Evolutionary conservation across 2,329 filamentous ascomycete genomes (phyloP), one percentile per base, ranked within the genome.

Genomic region (Lecanoromycetidae sp.): DNA sequence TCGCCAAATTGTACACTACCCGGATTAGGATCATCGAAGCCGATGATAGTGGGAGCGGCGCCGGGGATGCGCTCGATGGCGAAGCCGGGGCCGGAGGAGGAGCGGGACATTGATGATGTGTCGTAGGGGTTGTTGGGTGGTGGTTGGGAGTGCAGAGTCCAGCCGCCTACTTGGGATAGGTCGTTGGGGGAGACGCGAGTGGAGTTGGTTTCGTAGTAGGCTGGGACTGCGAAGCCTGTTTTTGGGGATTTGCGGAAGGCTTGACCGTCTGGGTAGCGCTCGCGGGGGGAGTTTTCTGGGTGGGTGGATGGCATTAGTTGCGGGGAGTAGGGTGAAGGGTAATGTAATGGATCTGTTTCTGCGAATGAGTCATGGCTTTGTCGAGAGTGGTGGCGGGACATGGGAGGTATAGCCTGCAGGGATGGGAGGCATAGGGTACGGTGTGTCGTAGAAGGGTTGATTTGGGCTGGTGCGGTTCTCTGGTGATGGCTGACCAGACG

Each of bases 301-400:
- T n/a, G n/a, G 22, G 34, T 19, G 30, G 23, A 32, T 9, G 50
- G 38, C 5, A 23, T 25, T 3, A 53, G 30, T 7, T 57, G 53
- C 13, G 55, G 48, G 17, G 52, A 55, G 23, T 46, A 35, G 6
- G 55, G 57, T 6, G 60, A 57, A 2, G 53, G 61, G 55, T 58
- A 58, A 12, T 55, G 56, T 8, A 57, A 51, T 8, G 64, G 63
- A 12, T 66, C 64, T 5, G 64, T 65, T 12, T 58, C 56, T 5
- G 53, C 48, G 59, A 61, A 60, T 4, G 63, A 66, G 15, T 60
- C 57, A 17, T 59, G 56, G 5, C 64, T 66, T 35, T 61, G 57
- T 2, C 51, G 53, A 0, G 63, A 66, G 7, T 58, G 55, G 13
- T 57, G 55, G 27, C 63, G 62, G 2, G 63, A 60, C 54, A 66